These are phyloP conservation scores for Aurinia saxatilis DNA, from an alignment of 345 rosid species.

Conservation along the genomic window DNA sequence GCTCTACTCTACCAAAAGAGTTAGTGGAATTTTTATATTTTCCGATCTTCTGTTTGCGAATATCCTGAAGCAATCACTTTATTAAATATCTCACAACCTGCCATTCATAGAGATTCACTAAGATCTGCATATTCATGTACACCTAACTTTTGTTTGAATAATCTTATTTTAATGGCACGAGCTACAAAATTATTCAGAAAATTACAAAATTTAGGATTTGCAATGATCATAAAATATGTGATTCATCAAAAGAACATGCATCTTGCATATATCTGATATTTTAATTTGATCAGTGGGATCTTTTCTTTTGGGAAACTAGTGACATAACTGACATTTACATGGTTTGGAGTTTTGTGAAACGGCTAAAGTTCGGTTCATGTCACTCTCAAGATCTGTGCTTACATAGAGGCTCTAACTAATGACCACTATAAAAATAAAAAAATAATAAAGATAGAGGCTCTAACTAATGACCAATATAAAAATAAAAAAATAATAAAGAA, in stretches of 20 bases:
- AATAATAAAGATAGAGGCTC: too few species aligned
- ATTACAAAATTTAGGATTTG: not conserved
- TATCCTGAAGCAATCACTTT: conserved; percentile 7
- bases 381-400: conserved; percentile 11
- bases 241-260: not conserved
- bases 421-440: too few species aligned
- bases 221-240: not conserved
- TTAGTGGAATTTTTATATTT: conserved; percentile 7
- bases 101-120: conserved; percentile 8
- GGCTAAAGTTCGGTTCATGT: not conserved
- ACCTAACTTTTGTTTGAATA: conserved; percentile 2
- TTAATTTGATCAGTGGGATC: not conserved
- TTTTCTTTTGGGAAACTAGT: not conserved
- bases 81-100: conserved; percentile 6
- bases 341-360: conserved; percentile 11
- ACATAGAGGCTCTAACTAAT: too few species aligned
- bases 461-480: too few species aligned
- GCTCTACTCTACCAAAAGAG: conserved; percentile 3
- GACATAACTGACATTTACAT: not conserved
- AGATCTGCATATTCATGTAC: conserved; percentile 10
- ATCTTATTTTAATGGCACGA: not conserved
- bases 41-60: not conserved
- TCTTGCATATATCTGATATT: not conserved
- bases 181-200: not conserved
- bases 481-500: too few species aligned